Evolutionary conservation across 176 grass and related monocot species (phyloP), one percentile per base, ranked within the genome.

Genomic region (Ananas comosus): DNA sequence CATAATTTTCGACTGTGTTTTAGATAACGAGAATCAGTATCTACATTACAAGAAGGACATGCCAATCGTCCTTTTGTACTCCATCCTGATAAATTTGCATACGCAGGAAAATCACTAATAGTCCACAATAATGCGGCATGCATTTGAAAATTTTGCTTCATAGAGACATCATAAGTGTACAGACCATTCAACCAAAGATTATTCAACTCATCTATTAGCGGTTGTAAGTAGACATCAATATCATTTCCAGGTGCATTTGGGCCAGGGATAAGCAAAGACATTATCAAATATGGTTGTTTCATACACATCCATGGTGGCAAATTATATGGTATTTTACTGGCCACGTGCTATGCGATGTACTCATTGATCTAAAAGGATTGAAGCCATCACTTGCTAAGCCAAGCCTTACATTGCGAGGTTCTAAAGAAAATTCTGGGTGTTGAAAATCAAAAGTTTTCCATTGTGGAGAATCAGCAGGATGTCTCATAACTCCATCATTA

Each of bases 41-140:
- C 29, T 3, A 33, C 29, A 33, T 33, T 4, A 33, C 29, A 78
- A 68, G 24, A 10, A 9, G 74, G 74, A 48, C 74, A 78, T 22
- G 19, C 65, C 25, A 61, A 69, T 33, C 52, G n/a, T 48, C 50
- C 48, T 69, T 78, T 70, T 33, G 19, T 18, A 33, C 29, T 69
- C 47, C 72, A 81, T 3, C 64, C 73, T 51, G 27, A 81, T 27
- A 85, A 13, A 65, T 73, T 78, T 14, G 63, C 73, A 68, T 77
- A 81, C 52, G 73, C 64, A 10, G 54, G 64, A 66, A 85, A 85
- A 42, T 86, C 73, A 50, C 68, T 85, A 0, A 85, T 29, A 12
- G 68, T 85, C 83, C 83, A 81, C 2, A 81, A 68, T 7, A 86
- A 1, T 9, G 56, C 14, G 16, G 52, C 74, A 69, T 10, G 5